phyloP scores from a whole-genome alignment of 352 stramenopile species.

The Phytophthora sansomeana region DNA sequence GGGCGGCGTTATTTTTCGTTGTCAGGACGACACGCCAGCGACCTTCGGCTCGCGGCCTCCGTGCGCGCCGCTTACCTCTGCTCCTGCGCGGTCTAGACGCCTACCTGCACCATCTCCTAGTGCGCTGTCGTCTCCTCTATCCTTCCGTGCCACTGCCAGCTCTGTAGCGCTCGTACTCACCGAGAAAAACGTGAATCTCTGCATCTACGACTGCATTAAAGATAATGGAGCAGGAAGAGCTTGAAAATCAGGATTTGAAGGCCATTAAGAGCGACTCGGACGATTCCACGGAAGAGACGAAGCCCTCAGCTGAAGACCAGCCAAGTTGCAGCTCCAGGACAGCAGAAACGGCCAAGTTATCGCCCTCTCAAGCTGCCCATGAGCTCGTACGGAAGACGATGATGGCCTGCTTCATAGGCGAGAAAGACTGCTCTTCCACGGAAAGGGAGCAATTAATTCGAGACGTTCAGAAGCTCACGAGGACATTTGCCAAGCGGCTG shows the following conservation, averaged over 20 bases:
- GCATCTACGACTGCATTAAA: not conserved
- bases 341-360: slow-evolving; percentile 12
- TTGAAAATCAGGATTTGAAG: slow-evolving; percentile 6
- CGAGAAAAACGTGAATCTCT: slow-evolving; percentile 23
- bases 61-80: not conserved
- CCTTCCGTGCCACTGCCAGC: slow-evolving; percentile 8
- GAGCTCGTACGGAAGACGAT: slow-evolving; percentile 50
- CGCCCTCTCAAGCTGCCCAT: slow-evolving; percentile 38
- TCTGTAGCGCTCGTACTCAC: slow-evolving; percentile 11
- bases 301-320: not conserved
- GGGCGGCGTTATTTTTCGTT: slow-evolving; percentile 1
- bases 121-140: not conserved
- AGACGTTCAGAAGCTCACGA: slow-evolving; percentile 43
- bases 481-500: slow-evolving; percentile 45
- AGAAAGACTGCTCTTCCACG: slow-evolving; percentile 18
- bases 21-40: slow-evolving; percentile 8
- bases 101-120: not conserved
- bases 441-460: slow-evolving; percentile 40
- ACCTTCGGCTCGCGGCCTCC: slow-evolving; percentile 18
- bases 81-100: not conserved
- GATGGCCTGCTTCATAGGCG: slow-evolving; percentile 43
- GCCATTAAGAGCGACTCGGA: slow-evolving; percentile 4
- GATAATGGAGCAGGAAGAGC: slow-evolving; percentile 10
- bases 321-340: not conserved
- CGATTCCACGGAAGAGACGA: not conserved